These are phyloP conservation scores for Lepidium africanum DNA, from an alignment of 345 rosid genomes.

Conservation along the genomic window DNA sequence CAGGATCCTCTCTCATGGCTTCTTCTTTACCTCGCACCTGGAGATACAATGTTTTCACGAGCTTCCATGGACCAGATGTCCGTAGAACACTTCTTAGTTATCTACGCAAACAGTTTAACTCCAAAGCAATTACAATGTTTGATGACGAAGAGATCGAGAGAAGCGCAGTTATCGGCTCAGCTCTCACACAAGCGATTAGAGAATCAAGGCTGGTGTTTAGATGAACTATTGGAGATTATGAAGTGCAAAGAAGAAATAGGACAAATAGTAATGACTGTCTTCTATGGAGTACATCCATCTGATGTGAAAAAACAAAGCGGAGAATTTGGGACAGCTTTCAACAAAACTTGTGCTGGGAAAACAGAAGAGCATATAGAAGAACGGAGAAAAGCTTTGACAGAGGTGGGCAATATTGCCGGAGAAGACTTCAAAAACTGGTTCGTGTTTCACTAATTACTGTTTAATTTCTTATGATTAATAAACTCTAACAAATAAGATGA, in stretches of 20 bases:
- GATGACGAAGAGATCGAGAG: background rate
- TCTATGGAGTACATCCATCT: background rate
- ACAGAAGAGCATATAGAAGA: background rate
- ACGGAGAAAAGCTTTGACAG: background rate
- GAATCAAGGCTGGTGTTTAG: background rate
- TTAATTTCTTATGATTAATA: no score
- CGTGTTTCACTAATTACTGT: background rate
- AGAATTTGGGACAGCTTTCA: background rate
- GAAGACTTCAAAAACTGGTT: background rate
- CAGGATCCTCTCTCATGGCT: background rate
- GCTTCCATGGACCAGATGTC: background rate
- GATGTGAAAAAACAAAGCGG: background rate
- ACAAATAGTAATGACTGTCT: background rate
- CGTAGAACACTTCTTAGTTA: background rate
- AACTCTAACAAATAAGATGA: no score
- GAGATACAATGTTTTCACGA: background rate
- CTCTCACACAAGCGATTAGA: background rate
- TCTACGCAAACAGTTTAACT: background rate
- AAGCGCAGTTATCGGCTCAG: background rate
- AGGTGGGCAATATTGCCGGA: background rate
- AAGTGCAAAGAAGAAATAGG: background rate
- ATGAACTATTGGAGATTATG: background rate
- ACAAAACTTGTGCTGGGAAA: background rate
- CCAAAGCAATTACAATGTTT: background rate
- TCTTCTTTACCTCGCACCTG: background rate